Base-by-base conservation (phyloP, 192 early-diverging fungal genomes). In the Anaeromyces robustus region DNA sequence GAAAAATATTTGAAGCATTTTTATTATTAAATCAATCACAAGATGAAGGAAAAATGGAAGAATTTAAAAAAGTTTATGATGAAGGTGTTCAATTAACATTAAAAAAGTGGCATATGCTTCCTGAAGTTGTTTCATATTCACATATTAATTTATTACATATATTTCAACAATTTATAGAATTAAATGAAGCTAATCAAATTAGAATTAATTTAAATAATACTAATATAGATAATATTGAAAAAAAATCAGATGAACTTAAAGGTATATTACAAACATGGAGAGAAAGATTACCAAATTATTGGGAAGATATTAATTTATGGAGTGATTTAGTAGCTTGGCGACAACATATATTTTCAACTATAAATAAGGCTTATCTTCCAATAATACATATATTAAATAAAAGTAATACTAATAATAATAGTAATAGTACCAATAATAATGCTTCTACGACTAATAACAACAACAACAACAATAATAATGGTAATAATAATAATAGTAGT, bases 231-330 rank as follows among this genome's bases (percentile, higher is more conserved):
- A 99, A 96, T 79, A 90, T 98, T 34, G 96, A 98, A 77, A 85
- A 83, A 81, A 94, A 95, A 82, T 93, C 95, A 22, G 89, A 91
- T 79, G 96, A 98, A 77, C 85, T 99, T 30, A 98, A 98, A 83
- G 92, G 92, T 34, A 91, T 94, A 29, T 85, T 99, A 29, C 89
- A 92, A 79, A 98, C 95, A 7, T 99, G 98, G 98, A 87, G 97
- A 81, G 98, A 99, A 81, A 90, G 98, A 19, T 86, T 99, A 68
- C 98, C 98, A 18, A 98, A 97, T 84, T 88, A 89, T 43, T 97
- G 96, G 94, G 97, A 98, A 82, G 96, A 97, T 82, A 99, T 99
- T 84, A 94, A 94, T 80, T 88, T 99, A 13, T 99, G 98, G 98
- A 96, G 95, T 82, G 95, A 98, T 81, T 83, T 99, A 77, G 95